A percentile compares a stretch with the other conserved stretches of the same genome.
These are phyloP conservation scores for Fallopia convolvulus DNA, from an alignment of 148 eudicot species.

Conservation along the genomic window DNA sequence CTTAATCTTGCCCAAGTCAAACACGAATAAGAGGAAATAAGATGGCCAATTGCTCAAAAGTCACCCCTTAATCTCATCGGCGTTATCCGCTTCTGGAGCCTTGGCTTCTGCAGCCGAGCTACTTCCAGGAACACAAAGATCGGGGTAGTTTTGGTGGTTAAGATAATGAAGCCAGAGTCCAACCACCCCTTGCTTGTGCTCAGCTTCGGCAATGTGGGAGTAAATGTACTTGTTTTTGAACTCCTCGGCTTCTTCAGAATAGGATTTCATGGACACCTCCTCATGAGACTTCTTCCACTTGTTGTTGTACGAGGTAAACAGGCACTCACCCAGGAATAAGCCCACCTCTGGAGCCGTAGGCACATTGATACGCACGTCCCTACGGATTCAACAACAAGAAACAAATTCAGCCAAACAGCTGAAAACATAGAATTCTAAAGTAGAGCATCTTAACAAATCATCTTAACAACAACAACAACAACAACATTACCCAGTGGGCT, in stretches of 20 bases:
- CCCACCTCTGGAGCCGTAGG: slow-evolving; percentile 99
- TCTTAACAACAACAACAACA: not conserved
- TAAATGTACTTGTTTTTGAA: slow-evolving; percentile 74
- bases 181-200: slow-evolving; percentile 71
- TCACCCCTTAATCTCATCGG: not conserved
- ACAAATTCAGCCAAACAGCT: not conserved
- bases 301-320: slow-evolving; percentile 76
- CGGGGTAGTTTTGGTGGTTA: slow-evolving; percentile 72
- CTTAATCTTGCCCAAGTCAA: not conserved
- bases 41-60: not conserved
- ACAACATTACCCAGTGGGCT: no score
- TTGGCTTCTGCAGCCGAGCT: not conserved
- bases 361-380: slow-evolving; percentile 64
- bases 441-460: not conserved
- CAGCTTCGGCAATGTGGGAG: slow-evolving; percentile 74
- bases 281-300: slow-evolving; percentile 75
- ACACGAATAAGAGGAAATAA: not conserved
- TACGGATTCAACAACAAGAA: slow-evolving; percentile 13
- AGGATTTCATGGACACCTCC: slow-evolving; percentile 76
- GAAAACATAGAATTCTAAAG: not conserved
- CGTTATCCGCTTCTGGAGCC: not conserved
- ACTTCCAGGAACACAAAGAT: slow-evolving; percentile 19
- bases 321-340: slow-evolving; percentile 78
- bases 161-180: slow-evolving; percentile 87
- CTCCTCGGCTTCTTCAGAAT: slow-evolving; percentile 68